Percentiles rank a stretch among this genome's conserved stretches.
These are phyloP conservation scores for Entonaema liquescens DNA, from an alignment of 495 filamentous ascomycete genomes.

Conservation along the genomic window DNA sequence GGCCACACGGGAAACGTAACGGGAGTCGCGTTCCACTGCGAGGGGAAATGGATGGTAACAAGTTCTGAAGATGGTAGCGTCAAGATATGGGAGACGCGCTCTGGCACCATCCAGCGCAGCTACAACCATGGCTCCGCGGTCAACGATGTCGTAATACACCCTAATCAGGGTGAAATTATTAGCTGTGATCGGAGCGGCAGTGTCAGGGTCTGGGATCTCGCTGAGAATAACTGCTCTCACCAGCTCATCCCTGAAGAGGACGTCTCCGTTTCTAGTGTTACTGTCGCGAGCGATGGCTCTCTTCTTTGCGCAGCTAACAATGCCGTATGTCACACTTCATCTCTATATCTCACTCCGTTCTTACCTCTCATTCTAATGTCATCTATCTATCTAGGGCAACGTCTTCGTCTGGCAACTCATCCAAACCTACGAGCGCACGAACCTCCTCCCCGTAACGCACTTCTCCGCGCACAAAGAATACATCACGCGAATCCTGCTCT, in stretches of 20 bases:
- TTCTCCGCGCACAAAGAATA: slow-evolving; percentile 94
- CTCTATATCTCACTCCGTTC: neutral
- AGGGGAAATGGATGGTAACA: slow-evolving; percentile 99
- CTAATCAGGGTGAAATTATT: slow-evolving; percentile 97
- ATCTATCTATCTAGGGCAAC: slow-evolving; percentile 71
- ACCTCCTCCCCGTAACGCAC: slow-evolving; percentile 87
- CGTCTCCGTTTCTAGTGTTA: slow-evolving; percentile 89
- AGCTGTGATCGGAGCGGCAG: slow-evolving; percentile 93
- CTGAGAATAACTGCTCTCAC: slow-evolving; percentile 96
- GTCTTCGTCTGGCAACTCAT: slow-evolving; percentile 96
- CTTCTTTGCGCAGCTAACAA: slow-evolving; percentile 97
- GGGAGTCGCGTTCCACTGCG: slow-evolving; percentile 95
- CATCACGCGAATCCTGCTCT: slow-evolving; percentile 94
- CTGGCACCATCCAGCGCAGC: slow-evolving; percentile 86
- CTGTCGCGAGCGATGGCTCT: slow-evolving; percentile 92
- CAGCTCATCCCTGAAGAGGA: slow-evolving; percentile 97
- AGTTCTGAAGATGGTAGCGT: slow-evolving; percentile 96
- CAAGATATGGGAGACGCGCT: slow-evolving; percentile 98
- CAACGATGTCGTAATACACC: slow-evolving; percentile 97
- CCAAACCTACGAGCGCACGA: slow-evolving; percentile 82
- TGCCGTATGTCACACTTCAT: slow-evolving; percentile 62
- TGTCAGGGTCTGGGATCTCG: slow-evolving; percentile 94
- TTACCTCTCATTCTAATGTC: neutral
- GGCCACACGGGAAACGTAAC: slow-evolving; percentile 96
- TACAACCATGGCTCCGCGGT: slow-evolving; percentile 87